phyloP scores from a whole-genome alignment of 306 rosid genomes.

The Notholithocarpus densiflorus region DNA sequence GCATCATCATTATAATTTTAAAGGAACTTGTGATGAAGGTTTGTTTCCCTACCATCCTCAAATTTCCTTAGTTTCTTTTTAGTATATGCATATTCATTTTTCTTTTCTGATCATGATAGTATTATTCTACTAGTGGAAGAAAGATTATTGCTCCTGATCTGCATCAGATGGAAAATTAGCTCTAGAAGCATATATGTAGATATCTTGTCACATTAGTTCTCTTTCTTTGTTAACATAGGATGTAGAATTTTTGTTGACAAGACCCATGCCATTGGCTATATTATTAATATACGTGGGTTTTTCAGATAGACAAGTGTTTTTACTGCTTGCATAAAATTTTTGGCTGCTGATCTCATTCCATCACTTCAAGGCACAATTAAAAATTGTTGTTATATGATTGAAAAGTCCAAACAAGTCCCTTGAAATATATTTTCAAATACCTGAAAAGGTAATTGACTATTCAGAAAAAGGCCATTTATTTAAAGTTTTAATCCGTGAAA shows the following conservation, averaged over 20 bases:
- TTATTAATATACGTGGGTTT: not conserved
- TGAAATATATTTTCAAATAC: not conserved
- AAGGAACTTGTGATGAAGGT: not conserved
- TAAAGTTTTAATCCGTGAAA: not conserved
- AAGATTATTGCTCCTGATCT: not conserved
- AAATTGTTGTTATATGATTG: not conserved
- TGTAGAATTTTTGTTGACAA: not conserved
- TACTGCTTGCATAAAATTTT: not conserved
- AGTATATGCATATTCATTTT: not conserved
- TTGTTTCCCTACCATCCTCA: not conserved
- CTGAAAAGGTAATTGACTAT: not conserved
- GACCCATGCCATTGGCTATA: not conserved
- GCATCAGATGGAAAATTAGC: not conserved
- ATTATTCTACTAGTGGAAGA: not conserved
- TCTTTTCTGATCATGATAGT: not conserved
- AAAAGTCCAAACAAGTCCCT: not conserved
- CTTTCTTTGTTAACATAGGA: not conserved
- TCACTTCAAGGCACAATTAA: not conserved
- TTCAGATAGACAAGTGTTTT: not conserved
- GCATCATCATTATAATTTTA: not conserved
- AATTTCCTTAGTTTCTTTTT: not conserved
- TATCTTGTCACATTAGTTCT: not conserved
- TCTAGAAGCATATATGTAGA: not conserved
- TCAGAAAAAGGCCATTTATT: not conserved
- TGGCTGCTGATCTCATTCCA: not conserved